Evolutionary conservation across 139 green algal species (phyloP), one percentile per base, ranked within the genome.

Genomic region (Auxenochlorella pyrenoidosa): DNA sequence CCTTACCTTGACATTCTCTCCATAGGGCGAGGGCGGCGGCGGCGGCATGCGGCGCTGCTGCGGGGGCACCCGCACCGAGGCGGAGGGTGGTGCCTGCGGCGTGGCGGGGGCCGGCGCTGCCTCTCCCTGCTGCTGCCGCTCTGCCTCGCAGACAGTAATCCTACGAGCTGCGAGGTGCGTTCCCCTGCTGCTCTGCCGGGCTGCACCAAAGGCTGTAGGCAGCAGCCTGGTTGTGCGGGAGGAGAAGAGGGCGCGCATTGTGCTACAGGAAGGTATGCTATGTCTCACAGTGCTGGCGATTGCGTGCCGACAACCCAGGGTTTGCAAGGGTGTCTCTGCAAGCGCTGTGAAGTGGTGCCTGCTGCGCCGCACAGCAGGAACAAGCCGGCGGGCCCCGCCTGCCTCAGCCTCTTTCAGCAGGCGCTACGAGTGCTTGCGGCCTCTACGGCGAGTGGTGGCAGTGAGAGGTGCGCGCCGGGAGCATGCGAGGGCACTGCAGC

Each of bases 111-210:
- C 75, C 0, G 75, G 28, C 41, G 75, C 43, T 60, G 75, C 21
- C 40, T 85, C 80, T n/a, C 80, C 80, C 63, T 85, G 80, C 40
- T 84, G 79, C 58, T 85, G 80, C 63, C 66, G 80, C 40, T 85
- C 80, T 44, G 21, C 80, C 63, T 85, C 26, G 40, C 38, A 70
- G 28, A 60, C 63, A 40, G 77, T 60, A 0, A 76, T 41, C 24
- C 28, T 26, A 12, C 80, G 28, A 21, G 28, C 8, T 1, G 60
- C 19, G 2, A 63, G 24, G 15, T 75, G 66, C 63, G 40, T 10
- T 24, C 5, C 16, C 63, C 80, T 76, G 34, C 10, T 28, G 32
- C 22, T 21, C 79, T 84, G 51, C 44, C 44, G 32, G 59, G 80
- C 80, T 16, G 59, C 63, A 34, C 15, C 34, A 41, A 85, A 63